These are phyloP conservation scores for Chaetothyriales sp. DNA, from an alignment of 2,329 filamentous ascomycete species.

Conservation along the genomic window DNA sequence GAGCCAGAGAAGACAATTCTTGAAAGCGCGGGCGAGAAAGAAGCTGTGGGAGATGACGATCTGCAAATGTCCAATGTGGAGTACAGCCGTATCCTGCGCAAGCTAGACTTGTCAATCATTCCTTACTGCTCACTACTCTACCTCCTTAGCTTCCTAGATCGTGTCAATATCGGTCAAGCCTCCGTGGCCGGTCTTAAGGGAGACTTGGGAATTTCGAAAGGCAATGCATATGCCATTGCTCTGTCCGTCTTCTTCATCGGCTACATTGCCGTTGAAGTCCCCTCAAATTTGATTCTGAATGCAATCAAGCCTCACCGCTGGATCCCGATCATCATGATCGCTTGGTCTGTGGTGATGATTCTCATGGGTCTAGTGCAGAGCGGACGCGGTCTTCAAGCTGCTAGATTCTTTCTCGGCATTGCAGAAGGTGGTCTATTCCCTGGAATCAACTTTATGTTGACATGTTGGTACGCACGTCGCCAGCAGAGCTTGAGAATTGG, in stretches of 20 bases:
- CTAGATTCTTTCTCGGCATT: conserved; percentile 29
- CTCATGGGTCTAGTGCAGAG: conserved; percentile 37
- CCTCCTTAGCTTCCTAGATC: conserved; percentile 2
- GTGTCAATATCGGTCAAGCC: conserved; percentile 28
- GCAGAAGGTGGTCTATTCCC: conserved; percentile 24
- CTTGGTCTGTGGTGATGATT: conserved; percentile 37
- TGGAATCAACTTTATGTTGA: conserved; percentile 37
- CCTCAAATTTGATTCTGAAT: conserved; percentile 51
- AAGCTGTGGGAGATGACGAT: not conserved
- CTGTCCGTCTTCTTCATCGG: conserved; percentile 43
- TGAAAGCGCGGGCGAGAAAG: not conserved
- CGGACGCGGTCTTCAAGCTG: conserved; percentile 26
- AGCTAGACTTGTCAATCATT: conserved; percentile 2
- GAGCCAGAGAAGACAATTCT: not conserved
- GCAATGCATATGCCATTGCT: conserved; percentile 37
- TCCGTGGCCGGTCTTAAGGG: conserved; percentile 19
- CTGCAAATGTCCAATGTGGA: not conserved
- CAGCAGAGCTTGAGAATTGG: conserved; percentile 59
- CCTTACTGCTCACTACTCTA: conserved; percentile 2
- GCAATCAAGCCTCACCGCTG: conserved; percentile 4
- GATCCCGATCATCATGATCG: conserved; percentile 23
- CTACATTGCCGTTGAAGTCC: conserved; percentile 38
- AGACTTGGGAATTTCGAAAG: conserved; percentile 16
- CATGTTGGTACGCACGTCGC: conserved; percentile 38
- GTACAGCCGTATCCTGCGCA: conserved; percentile 1